A percentile compares a stretch with the other conserved stretches of the same genome.
phyloP scores from a whole-genome alignment of 352 stramenopile genomes.

The Pythium sukuiense region DNA sequence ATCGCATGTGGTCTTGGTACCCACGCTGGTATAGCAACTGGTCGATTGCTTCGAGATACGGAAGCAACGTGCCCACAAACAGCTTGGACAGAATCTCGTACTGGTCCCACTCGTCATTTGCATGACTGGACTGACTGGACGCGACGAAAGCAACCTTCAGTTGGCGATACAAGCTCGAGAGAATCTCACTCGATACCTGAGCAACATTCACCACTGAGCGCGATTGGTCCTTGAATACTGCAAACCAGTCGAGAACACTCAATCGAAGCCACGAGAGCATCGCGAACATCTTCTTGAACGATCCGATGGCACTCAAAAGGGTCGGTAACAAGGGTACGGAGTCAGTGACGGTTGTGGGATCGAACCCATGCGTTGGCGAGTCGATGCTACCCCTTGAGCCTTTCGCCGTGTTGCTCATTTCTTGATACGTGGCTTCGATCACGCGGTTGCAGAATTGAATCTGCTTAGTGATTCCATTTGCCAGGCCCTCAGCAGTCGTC shows the following conservation, averaged over 20 bases:
- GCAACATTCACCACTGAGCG: constrained; percentile 34
- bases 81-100: constrained; percentile 51
- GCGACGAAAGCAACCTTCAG: constrained; percentile 48
- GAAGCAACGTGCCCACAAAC: constrained; percentile 42
- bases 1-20: constrained; percentile 36
- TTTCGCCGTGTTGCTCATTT: background rate
- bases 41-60: constrained; percentile 56
- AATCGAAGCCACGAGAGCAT: constrained; percentile 46
- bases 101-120: constrained; percentile 28
- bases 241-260: constrained; percentile 37
- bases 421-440: constrained; percentile 9
- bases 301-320: constrained; percentile 42
- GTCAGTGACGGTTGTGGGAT: background rate
- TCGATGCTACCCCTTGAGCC: background rate
- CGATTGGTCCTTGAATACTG: constrained; percentile 19
- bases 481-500: constrained; percentile 48
- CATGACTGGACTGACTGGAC: background rate
- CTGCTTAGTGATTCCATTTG: constrained; percentile 40
- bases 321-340: constrained; percentile 25
- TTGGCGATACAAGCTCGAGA: constrained; percentile 44
- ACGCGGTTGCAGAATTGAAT: constrained; percentile 24
- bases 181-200: constrained; percentile 38
- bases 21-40: constrained; percentile 49
- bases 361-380: background rate
- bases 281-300: constrained; percentile 45